Percentiles rank a stretch among this genome's conserved stretches.
Conservation (phyloP, 139 green algal genomes). For the Axilococcus clingmanii region DNA sequence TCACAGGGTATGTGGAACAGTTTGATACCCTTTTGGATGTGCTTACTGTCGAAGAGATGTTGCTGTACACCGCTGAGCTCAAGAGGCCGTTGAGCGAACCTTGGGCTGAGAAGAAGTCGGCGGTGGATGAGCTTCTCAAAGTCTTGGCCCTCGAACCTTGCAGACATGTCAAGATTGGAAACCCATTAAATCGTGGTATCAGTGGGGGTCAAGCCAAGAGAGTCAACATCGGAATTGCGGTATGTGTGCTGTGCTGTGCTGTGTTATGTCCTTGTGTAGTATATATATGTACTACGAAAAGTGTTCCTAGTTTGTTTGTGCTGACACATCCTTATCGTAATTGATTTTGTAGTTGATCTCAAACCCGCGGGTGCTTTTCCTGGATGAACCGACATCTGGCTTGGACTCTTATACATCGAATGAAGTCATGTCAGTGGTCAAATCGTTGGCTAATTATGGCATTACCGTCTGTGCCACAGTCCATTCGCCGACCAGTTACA, state of each 20-base stretch:
- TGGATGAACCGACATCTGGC: constrained; percentile 61
- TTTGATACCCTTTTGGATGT: constrained; percentile 47
- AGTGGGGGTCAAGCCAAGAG: constrained; percentile 34
- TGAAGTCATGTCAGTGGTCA: constrained; percentile 47
- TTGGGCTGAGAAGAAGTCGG: constrained; percentile 31
- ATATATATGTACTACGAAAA: not conserved
- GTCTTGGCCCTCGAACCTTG: constrained; percentile 35
- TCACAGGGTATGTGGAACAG: constrained; percentile 45
- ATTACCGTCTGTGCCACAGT: constrained; percentile 62
- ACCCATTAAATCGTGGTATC: constrained; percentile 7
- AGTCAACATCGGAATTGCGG: constrained; percentile 38
- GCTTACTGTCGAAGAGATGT: constrained; percentile 54
- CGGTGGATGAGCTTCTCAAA: constrained; percentile 44
- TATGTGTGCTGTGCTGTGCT: not conserved
- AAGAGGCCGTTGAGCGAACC: constrained; percentile 42
- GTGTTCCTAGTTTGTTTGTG: too few species aligned
- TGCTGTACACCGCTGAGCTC: constrained; percentile 73
- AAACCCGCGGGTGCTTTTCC: constrained; percentile 47
- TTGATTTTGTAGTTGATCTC: constrained; percentile 35
- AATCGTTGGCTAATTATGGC: constrained; percentile 28
- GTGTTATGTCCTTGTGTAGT: not conserved
- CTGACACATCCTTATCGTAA: constrained; percentile 10
- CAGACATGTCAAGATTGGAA: constrained; percentile 23
- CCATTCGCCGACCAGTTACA: constrained; percentile 45
- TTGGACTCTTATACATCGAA: constrained; percentile 63